Percentiles rank a stretch among this genome's conserved stretches.
These are phyloP conservation scores for Gastrodia elata DNA, from an alignment of 106 monocot species.

Conservation along the genomic window DNA sequence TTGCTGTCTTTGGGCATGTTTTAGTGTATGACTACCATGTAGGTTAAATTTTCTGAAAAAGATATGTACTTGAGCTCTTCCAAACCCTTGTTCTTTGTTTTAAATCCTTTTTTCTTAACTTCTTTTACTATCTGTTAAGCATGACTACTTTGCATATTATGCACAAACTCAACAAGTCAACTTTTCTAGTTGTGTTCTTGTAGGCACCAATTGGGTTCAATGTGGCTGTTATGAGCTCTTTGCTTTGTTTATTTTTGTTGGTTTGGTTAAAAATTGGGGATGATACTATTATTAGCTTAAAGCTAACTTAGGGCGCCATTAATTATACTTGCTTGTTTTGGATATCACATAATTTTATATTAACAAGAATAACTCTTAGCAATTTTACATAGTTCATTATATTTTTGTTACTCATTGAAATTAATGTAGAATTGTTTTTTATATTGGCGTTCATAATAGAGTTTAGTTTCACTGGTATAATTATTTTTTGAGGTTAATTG, in stretches of 20 bases:
- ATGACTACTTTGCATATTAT: not conserved
- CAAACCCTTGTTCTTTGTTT: not conserved
- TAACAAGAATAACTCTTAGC: not conserved
- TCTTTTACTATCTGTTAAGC: not conserved
- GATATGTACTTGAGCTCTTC: not conserved
- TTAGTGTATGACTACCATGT: not conserved
- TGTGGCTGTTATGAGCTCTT: not conserved
- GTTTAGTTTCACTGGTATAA: not conserved
- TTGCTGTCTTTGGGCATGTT: not conserved
- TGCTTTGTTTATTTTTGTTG: not conserved
- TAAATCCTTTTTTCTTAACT: not conserved
- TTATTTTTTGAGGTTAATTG: not conserved
- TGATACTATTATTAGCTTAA: not conserved
- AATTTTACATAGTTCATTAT: not conserved
- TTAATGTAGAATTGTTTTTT: not conserved
- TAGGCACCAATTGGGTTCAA: not conserved
- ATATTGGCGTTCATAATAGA: not conserved
- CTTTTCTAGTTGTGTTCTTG: not conserved
- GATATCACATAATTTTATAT: not conserved
- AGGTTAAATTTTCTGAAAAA: not conserved
- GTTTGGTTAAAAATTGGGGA: not conserved
- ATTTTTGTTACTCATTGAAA: not conserved
- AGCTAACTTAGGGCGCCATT: not conserved
- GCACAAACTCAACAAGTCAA: not conserved
- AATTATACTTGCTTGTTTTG: not conserved